These are phyloP conservation scores for Penicillium atrosanguineum DNA, from an alignment of 495 filamentous ascomycete species.

Conservation along the genomic window DNA sequence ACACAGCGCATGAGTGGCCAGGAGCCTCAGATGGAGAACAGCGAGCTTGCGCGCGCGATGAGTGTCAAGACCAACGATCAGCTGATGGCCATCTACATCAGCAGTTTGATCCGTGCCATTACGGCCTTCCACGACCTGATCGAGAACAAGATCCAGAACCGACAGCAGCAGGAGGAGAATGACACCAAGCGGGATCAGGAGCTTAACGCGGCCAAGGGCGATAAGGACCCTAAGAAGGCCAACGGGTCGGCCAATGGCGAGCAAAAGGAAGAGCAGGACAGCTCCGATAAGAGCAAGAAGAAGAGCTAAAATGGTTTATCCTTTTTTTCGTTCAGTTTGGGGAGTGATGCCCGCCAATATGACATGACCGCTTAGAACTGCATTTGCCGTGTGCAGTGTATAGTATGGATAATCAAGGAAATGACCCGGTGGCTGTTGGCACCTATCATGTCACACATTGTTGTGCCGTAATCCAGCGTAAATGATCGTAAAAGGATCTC, in stretches of 20 bases:
- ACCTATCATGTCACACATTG: background rate
- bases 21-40: slow-evolving; percentile 56
- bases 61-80: slow-evolving; percentile 99
- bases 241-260: slow-evolving; percentile 60
- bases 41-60: slow-evolving; percentile 90
- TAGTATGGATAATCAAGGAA: slow-evolving; percentile 25
- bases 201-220: slow-evolving; percentile 52
- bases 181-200: slow-evolving; percentile 76
- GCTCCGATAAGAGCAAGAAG: slow-evolving; percentile 58
- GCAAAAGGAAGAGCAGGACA: slow-evolving; percentile 63
- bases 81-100: slow-evolving; percentile 95
- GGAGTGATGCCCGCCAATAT: slow-evolving; percentile 21
- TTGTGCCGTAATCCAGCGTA: background rate
- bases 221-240: slow-evolving; percentile 65
- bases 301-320: slow-evolving; percentile 43
- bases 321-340: slow-evolving; percentile 8
- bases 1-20: slow-evolving; percentile 47
- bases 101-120: slow-evolving; percentile 93
- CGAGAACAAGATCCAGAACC: slow-evolving; percentile 99
- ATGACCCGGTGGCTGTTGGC: slow-evolving; percentile 8
- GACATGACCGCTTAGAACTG: slow-evolving; percentile 31
- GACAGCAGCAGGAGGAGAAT: slow-evolving; percentile 94
- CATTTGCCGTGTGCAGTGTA: slow-evolving; percentile 26
- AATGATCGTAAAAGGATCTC: background rate
- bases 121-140: slow-evolving; percentile 99